Evolutionary conservation across 805 yeast genomes (phyloP).

Genomic region (Candida ipomoeae): DNA sequence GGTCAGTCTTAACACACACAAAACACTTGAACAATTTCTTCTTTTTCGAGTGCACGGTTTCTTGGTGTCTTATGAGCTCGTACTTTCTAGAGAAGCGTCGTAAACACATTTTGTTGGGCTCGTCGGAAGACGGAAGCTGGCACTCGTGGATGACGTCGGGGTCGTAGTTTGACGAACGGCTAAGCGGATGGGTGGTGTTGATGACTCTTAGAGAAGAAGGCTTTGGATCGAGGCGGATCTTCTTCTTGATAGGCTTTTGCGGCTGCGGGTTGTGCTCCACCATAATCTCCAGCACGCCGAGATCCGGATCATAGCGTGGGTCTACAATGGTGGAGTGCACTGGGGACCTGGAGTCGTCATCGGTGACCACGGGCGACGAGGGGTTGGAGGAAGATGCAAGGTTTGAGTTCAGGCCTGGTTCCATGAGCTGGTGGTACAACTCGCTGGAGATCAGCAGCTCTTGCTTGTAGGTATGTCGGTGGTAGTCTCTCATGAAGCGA

Average conservation of each 20-base stretch:
- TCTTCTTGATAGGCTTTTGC: slow-evolving; percentile 7
- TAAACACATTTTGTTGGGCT: slow-evolving; percentile 36
- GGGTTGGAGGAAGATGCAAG: slow-evolving; percentile 4
- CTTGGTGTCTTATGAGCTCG: slow-evolving; percentile 92
- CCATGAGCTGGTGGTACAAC: slow-evolving; percentile 1
- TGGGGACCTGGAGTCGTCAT: slow-evolving; percentile 3
- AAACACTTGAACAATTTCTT: slow-evolving; percentile 83
- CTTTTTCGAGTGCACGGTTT: slow-evolving; percentile 88
- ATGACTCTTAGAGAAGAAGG: slow-evolving; percentile 28
- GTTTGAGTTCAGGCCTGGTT: slow-evolving; percentile 2
- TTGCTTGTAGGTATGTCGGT: slow-evolving; percentile 23
- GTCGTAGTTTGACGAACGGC: slow-evolving; percentile 41
- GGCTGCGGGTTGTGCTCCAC: not conserved
- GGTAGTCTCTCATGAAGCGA: slow-evolving; percentile 32
- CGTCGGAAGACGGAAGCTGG: slow-evolving; percentile 43
- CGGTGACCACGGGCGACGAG: slow-evolving; percentile 9
- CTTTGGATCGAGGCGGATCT: slow-evolving; percentile 22
- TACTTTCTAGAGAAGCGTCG: slow-evolving; percentile 60
- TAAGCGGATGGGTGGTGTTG: slow-evolving; percentile 18
- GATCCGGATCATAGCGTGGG: not conserved
- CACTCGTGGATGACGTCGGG: slow-evolving; percentile 47
- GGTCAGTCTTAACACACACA: slow-evolving; percentile 72
- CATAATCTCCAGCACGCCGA: slow-evolving; percentile 1
- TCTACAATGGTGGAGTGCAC: not conserved
- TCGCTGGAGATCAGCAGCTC: slow-evolving; percentile 5